Percentiles rank a stretch among this genome's conserved stretches.
Evolutionary conservation across 1,139 yeast species (phyloP).

Genomic region (Blastobotrys malaysiensis): DNA sequence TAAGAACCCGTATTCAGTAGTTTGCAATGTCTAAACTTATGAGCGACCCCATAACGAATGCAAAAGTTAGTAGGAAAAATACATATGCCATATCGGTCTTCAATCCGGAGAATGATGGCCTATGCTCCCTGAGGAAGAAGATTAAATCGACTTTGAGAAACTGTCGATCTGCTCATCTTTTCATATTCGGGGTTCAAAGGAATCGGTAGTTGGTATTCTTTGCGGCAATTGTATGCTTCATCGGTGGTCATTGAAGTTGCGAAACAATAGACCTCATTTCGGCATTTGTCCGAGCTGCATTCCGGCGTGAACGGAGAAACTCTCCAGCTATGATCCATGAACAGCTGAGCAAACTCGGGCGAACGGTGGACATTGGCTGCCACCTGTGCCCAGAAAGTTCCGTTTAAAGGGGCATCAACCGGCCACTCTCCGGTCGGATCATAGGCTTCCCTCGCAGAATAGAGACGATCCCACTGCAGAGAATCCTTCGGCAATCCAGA

Average conservation of each 20-base stretch:
- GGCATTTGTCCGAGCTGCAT: constrained; percentile 24
- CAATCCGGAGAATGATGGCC: too few relatives aligned
- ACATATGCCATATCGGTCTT: too few relatives aligned
- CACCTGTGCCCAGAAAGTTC: constrained; percentile 28
- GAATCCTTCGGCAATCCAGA: constrained; percentile 25
- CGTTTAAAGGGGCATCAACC: constrained; percentile 25
- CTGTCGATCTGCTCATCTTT: background rate
- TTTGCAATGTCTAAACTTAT: too few relatives aligned
- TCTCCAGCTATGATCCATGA: constrained; percentile 26
- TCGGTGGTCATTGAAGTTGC: constrained; percentile 26
- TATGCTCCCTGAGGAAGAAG: too few relatives aligned
- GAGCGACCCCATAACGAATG: too few relatives aligned
- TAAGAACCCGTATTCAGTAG: too few relatives aligned
- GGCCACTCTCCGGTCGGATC: constrained; percentile 26
- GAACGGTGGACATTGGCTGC: constrained; percentile 29
- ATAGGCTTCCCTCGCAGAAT: constrained; percentile 31
- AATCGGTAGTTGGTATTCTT: background rate
- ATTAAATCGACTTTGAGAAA: background rate
- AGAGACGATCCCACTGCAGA: constrained; percentile 25
- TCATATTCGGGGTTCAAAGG: background rate
- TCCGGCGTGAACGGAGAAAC: constrained; percentile 41
- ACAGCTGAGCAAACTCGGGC: constrained; percentile 10
- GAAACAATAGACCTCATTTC: constrained; percentile 28
- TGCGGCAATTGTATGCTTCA: background rate
- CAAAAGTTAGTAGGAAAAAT: too few relatives aligned